phyloP scores from a whole-genome alignment of 305 asterid species.

The Fraxinus xanthoxyloides region DNA sequence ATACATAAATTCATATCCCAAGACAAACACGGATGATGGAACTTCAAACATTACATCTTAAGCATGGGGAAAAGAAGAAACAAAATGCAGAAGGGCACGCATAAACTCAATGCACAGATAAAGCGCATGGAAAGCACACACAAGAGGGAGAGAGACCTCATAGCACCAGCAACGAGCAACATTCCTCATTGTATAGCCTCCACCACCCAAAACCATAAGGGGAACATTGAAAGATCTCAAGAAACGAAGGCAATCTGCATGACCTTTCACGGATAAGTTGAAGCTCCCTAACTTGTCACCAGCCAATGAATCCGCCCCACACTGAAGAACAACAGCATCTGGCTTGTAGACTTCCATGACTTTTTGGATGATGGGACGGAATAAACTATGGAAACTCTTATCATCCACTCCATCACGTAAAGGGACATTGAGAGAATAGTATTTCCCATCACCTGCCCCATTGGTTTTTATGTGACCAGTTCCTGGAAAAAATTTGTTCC shows the following conservation, averaged over 20 bases:
- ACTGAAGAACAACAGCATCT: constrained; percentile 59
- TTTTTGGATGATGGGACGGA: constrained; percentile 49
- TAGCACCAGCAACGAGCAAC: constrained; percentile 71
- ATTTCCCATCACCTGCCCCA: constrained; percentile 42
- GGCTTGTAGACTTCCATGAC: constrained; percentile 64
- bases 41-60: background rate
- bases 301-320: constrained; percentile 68
- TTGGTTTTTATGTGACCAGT: constrained; percentile 53
- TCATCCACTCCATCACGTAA: constrained; percentile 54
- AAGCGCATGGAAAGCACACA: background rate
- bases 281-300: constrained; percentile 67
- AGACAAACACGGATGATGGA: background rate
- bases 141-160: constrained; percentile 40
- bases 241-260: constrained; percentile 57
- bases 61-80: background rate
- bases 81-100: background rate
- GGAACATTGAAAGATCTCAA: constrained; percentile 63
- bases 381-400: constrained; percentile 38
- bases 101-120: background rate
- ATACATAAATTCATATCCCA: background rate
- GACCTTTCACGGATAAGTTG: constrained; percentile 61
- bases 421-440: constrained; percentile 59
- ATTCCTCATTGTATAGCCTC: constrained; percentile 62
- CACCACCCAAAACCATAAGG: constrained; percentile 64
- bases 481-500: constrained; percentile 60